Base-by-base conservation (phyloP, 2,329 filamentous ascomycete species). In the Myrmaecium sp. region DNA sequence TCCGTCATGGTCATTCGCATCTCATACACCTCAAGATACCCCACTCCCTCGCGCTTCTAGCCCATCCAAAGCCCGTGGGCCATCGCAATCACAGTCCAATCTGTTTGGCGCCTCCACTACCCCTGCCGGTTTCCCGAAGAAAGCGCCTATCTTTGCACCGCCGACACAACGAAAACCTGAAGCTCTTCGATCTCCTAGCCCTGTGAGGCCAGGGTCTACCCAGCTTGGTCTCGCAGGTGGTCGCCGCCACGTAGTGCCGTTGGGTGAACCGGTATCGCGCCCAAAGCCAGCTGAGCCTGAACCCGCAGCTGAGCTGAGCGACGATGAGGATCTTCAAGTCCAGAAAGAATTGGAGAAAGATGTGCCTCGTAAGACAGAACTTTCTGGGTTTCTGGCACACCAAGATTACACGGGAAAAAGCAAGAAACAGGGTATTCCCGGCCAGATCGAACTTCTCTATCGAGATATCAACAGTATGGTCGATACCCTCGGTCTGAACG, bases 391-490 rank as follows among this genome's bases (percentile, higher is more conserved):
- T 39, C 63, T 80, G 27, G 73, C 58, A 4, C 57, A 61, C 27
- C 52, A 59, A 25, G 57, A 62, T 25, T 62, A 60, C 30, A 36
- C 37, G 7, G 52, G 52, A 18, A 43, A 43, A 4, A 38, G 44
- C 5, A 47, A 39, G 14, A 60, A 54, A 33, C 40, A 46, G 17
- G 60, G 58, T 6, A 41, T 49, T 23, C 47, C 54, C 15, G 58
- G 54, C 14, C 51, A 62, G 37, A 59, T 66, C 30, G 58, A 65
- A 39, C 52, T 52, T 27, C 43, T 64, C 27, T 89, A 80, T 47
- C 67, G 76, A 23, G 80, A 86, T 41, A 79, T 86, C 46, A 86
- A 89, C 49, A 79, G 79, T 8, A 98, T 95, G 89, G 74, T 98
- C 22, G 82, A 94, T 41, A 86, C 80, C 0, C 58, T 95, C 21